Conservation (phyloP, 2,329 filamentous ascomycete genomes). For the Triangularia setosa region DNA sequence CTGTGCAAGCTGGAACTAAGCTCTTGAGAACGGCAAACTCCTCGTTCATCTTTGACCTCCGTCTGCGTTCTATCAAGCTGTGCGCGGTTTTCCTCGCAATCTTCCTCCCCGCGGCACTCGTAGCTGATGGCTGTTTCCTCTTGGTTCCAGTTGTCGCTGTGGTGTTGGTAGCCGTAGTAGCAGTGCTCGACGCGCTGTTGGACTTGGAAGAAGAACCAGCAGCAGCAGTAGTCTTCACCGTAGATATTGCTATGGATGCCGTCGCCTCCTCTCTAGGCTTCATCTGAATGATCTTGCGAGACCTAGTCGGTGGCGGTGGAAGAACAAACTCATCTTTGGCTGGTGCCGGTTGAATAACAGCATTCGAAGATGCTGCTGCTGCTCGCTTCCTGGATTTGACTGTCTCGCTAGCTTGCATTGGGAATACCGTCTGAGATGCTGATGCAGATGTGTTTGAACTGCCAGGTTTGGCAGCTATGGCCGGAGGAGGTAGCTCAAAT, state of each 20-base stretch:
- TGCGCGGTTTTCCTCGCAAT: slow-evolving; percentile 95
- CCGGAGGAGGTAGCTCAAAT: slow-evolving; percentile 75
- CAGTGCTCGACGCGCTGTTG: slow-evolving; percentile 22
- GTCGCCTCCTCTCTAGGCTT: slow-evolving; percentile 59
- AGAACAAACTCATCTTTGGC: slow-evolving; percentile 69
- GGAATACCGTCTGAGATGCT: slow-evolving; percentile 39
- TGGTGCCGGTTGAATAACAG: background rate
- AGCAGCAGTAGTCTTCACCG: background rate
- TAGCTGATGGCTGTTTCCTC: slow-evolving; percentile 71
- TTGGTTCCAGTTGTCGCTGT: slow-evolving; percentile 46
- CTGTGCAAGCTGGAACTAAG: slow-evolving; percentile 94
- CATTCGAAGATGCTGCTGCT: slow-evolving; percentile 38
- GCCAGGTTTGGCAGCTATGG: slow-evolving; percentile 47
- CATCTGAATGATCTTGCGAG: slow-evolving; percentile 98
- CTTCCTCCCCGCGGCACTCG: slow-evolving; percentile 85
- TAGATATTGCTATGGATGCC: slow-evolving; percentile 15
- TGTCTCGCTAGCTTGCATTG: slow-evolving; percentile 38
- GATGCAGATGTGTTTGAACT: slow-evolving; percentile 27
- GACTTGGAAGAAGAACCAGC: slow-evolving; percentile 8
- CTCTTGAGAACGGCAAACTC: slow-evolving; percentile 90
- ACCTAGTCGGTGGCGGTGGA: slow-evolving; percentile 85
- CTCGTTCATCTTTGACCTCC: slow-evolving; percentile 97
- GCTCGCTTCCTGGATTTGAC: slow-evolving; percentile 53
- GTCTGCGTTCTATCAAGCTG: slow-evolving; percentile 83
- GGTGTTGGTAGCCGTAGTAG: slow-evolving; percentile 13